Conservation (phyloP, 345 rosid genomes). For the Syzygium jambos region DNA sequence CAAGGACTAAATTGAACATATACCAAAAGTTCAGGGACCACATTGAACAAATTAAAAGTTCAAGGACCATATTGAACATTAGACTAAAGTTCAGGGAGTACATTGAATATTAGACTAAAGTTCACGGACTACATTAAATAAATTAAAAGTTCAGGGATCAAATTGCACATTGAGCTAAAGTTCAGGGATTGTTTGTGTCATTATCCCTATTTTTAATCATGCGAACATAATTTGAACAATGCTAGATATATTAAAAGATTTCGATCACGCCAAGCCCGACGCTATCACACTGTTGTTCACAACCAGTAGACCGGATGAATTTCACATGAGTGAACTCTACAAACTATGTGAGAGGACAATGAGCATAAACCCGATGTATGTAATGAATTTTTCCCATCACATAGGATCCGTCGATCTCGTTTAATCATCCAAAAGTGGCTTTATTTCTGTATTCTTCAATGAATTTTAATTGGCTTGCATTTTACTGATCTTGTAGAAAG, state of each 20-base stretch:
- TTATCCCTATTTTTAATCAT: too few relatives aligned
- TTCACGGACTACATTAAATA: too few relatives aligned
- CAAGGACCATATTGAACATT: too few relatives aligned
- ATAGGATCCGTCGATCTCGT: neutral
- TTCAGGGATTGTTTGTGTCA: too few relatives aligned
- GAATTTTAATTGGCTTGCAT: neutral
- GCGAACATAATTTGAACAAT: neutral
- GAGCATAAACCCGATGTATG: neutral
- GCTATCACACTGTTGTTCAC: neutral
- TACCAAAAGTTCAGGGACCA: too few relatives aligned
- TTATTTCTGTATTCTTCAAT: neutral
- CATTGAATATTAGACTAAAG: too few relatives aligned
- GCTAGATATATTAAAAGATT: neutral
- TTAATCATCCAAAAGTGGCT: neutral
- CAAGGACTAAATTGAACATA: too few relatives aligned
- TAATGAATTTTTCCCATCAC: neutral
- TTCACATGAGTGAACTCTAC: neutral
- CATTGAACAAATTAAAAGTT: too few relatives aligned
- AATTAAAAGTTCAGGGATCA: too few relatives aligned
- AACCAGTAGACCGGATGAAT: neutral
- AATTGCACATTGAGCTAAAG: too few relatives aligned
- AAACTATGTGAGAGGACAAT: neutral
- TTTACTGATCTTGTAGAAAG: neutral
- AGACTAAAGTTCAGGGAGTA: too few relatives aligned
- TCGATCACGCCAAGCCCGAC: neutral